Evolutionary conservation across 805 yeast genomes (phyloP).

Genomic region (Kluyveromyces nonfermentans): DNA sequence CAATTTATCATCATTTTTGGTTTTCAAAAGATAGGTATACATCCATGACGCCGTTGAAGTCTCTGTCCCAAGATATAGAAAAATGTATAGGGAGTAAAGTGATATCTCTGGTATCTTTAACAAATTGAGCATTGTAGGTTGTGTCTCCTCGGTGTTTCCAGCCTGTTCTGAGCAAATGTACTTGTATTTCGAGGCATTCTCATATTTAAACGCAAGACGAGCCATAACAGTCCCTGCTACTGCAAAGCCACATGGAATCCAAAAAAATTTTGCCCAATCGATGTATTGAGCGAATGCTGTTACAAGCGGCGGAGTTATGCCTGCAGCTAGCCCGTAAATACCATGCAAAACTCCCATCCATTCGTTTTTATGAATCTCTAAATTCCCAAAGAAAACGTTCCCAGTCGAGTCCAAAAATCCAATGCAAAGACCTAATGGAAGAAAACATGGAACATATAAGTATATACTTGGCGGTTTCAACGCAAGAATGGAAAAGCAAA

Average conservation of each 20-base stretch:
- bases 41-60: constrained; percentile 66
- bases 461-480: constrained; percentile 19
- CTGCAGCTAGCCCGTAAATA: constrained; percentile 63
- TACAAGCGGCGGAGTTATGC: constrained; percentile 56
- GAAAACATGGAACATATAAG: constrained; percentile 17
- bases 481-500: constrained; percentile 15
- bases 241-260: constrained; percentile 31
- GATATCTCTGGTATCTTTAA: constrained; percentile 30
- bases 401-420: constrained; percentile 28
- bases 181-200: constrained; percentile 30
- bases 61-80: constrained; percentile 62
- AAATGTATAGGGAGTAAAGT: constrained; percentile 45
- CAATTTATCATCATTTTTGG: constrained; percentile 39
- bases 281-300: constrained; percentile 31
- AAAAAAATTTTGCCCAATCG: constrained; percentile 24
- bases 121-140: constrained; percentile 9
- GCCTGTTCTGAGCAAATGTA: constrained; percentile 16
- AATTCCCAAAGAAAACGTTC: constrained; percentile 26
- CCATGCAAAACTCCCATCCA: constrained; percentile 60
- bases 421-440: constrained; percentile 29
- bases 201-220: constrained; percentile 39
- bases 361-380: constrained; percentile 40
- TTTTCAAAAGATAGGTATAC: constrained; percentile 49
- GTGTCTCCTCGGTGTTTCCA: constrained; percentile 12
- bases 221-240: constrained; percentile 25